These are phyloP conservation scores for Pontederia paniculata DNA, from an alignment of 176 grass and related monocot species.

Conservation along the genomic window DNA sequence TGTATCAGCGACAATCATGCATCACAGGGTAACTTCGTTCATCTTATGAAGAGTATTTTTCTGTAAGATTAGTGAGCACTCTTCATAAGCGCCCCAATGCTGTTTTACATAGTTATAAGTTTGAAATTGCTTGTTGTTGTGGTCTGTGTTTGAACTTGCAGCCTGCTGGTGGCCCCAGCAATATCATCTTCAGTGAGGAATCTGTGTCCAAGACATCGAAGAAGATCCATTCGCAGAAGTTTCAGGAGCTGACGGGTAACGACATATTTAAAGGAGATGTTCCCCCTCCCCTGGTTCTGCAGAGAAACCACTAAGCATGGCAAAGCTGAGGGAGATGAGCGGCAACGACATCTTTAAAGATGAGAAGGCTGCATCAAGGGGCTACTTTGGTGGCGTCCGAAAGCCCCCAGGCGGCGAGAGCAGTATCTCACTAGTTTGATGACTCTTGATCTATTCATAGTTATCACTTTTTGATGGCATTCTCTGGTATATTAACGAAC, in stretches of 20 bases:
- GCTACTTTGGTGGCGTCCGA: background rate
- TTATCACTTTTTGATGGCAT: no score
- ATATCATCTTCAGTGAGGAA: background rate
- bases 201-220: background rate
- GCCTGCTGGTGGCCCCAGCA: background rate
- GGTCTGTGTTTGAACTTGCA: no score
- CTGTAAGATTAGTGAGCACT: no score
- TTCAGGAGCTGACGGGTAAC: background rate
- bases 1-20: no score
- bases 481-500: no score
- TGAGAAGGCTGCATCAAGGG: background rate
- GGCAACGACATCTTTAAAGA: constrained; percentile 1
- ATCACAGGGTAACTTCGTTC: no score
- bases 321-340: constrained; percentile 4
- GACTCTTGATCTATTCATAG: no score
- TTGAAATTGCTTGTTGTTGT: no score
- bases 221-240: background rate
- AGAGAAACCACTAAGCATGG: background rate
- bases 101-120: no score
- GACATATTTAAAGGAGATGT: background rate
- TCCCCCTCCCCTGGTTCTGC: background rate
- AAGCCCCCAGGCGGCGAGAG: background rate
- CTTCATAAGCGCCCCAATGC: no score
- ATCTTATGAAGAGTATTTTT: no score
- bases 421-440: background rate